Evolutionary conservation across 2,329 filamentous ascomycete genomes (phyloP), one percentile per base, ranked within the genome.

Genomic region (Paecilomyces formosus): DNA sequence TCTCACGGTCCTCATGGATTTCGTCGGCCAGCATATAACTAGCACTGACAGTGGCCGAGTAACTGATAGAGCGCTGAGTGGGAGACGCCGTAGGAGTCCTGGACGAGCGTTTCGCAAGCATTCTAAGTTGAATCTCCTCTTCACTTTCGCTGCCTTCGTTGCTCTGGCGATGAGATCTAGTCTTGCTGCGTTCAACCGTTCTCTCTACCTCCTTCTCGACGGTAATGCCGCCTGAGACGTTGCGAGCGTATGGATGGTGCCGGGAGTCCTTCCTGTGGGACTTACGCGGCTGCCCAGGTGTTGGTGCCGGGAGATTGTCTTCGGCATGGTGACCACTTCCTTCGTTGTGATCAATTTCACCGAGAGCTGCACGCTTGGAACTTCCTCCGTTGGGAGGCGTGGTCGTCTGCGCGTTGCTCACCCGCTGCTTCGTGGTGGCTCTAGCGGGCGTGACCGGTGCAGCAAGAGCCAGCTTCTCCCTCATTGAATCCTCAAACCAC

Each of bases 281-380:
- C 81, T 99, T 97, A 62, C 94, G 86, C 28, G 94, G 94, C 73
- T 99, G 94, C 2, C 94, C 94, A 0, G 94, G 94, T 3, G 94
- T 99, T 2, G 94, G 94, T 0, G 92, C 93, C 2, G 94, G 94
- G 4, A 99, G 83, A 66, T 95, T 95, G 70, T 97, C 92, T 63
- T 97, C 92, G 21, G 68, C 66, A 24, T 74, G 72, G 18, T 68
- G 64, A 12, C 72, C 76, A 52, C 73, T 70, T 58, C 78, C 78
- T 64, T 86, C 84, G 61, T 97, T 96, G 63, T 89, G 85, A 67
- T 95, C 90, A 62, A 99, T 90, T 75, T 99, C 94, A 57, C 93
- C 92, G n/a, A 99, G 84, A 3, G 94, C 92, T 31, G 90, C 86
- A 59, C 94, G 85, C 70, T 86, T 85, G 7, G 88, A 88, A 21